phyloP scores from a whole-genome alignment of 2,329 filamentous ascomycete species.

The Neopestalotiopsis sp. region DNA sequence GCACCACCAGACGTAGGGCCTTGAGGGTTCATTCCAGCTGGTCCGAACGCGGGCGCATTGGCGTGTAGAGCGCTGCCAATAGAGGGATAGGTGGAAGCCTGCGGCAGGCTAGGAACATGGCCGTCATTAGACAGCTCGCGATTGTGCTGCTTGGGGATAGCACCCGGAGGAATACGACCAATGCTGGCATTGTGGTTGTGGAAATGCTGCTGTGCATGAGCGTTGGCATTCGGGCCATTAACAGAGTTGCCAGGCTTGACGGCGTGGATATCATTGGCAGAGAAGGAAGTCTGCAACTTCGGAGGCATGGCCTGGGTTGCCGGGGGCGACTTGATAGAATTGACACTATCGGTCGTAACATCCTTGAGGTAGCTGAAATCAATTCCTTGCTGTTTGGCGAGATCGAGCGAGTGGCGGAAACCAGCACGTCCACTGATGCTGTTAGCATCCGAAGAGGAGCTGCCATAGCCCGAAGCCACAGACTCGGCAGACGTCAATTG shows the following conservation, averaged over 20 bases:
- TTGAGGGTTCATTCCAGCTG: constrained; percentile 51
- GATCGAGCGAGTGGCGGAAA: constrained; percentile 64
- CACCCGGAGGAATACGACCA: constrained; percentile 75
- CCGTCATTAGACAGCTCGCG: constrained; percentile 68
- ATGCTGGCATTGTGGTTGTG: constrained; percentile 84
- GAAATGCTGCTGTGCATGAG: constrained; percentile 66
- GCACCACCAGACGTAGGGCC: constrained; percentile 26
- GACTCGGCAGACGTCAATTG: constrained; percentile 44
- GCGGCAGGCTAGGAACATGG: constrained; percentile 40
- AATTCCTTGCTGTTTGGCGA: constrained; percentile 39
- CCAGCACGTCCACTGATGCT: constrained; percentile 53
- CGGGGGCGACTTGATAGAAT: constrained; percentile 49
- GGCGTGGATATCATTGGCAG: constrained; percentile 86
- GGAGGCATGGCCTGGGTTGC: constrained; percentile 63
- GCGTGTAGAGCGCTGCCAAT: constrained; percentile 79
- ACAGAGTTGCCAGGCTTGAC: constrained; percentile 65
- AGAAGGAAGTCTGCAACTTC: constrained; percentile 87
- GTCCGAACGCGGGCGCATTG: constrained; percentile 79
- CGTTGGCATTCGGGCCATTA: constrained; percentile 54
- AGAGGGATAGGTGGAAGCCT: constrained; percentile 57
- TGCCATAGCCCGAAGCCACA: constrained; percentile 38
- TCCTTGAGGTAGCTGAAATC: constrained; percentile 55
- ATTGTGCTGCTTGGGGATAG: constrained; percentile 70
- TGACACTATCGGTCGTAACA: constrained; percentile 42
- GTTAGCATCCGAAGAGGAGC: constrained; percentile 46